Evolutionary conservation across 306 rosid species (phyloP), one percentile per base, ranked within the genome.

Genomic region (Echinosophora koreensis): DNA sequence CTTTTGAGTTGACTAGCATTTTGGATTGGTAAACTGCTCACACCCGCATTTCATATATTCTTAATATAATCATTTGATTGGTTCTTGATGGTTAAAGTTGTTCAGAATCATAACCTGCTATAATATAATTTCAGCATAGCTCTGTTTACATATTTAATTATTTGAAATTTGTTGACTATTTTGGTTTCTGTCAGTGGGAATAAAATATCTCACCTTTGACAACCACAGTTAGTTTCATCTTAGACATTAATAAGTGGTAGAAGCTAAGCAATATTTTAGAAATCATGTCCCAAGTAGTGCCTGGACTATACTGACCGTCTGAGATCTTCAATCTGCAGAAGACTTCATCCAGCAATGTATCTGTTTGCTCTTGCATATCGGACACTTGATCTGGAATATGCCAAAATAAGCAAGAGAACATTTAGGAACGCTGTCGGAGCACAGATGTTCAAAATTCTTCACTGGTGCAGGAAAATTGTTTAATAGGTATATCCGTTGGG

Each of bases 291-390:
- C 38, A 42, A 37, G 61, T 61, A 56, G 52, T 39, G 57, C 63
- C 14, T 73, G 73, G 7, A 66, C 46, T 44, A 68, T 63, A 47
- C 85, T 81, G 60, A 88, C 75, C 27, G 22, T 77, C 56, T 60
- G 73, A 69, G 79, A 73, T 56, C 9, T 75, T 38, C 73, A 75
- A 69, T 81, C 38, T 79, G 88, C 92, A 94, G 98, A 88, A 90
- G 98, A 83, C 90, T 94, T 71, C 98, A 92, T 80, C 98, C 98
- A 59, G 97, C 98, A 18, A 89, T 94, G 92, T 94, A 92, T 84
- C 86, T 94, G 69, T 89, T 94, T 75, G 85, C 94, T 77, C 96
- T 94, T 80, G 98, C 95, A 64, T 92, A 94, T 77, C 86, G 98
- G 82, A 89, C 98, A 62, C 91, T 94, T 78, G 98, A 94, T 86